Conservation (phyloP, 371 early-diverging fungal species). For the Blakeslea trispora region DNA sequence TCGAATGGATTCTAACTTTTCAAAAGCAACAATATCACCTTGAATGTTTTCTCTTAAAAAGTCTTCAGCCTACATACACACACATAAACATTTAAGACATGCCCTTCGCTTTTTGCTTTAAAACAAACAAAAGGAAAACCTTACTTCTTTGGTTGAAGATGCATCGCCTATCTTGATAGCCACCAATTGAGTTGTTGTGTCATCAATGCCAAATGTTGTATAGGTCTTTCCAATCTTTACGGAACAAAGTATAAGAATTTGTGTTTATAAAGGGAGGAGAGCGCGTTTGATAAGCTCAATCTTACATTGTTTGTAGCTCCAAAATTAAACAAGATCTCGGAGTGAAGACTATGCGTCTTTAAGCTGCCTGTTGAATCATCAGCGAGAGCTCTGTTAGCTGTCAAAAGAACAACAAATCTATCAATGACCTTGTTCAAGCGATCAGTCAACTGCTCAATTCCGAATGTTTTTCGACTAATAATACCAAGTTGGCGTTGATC, state of each 20-base stretch:
- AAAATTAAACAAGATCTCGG: constrained; percentile 62
- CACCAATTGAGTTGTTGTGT: constrained; percentile 45
- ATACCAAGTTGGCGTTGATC: constrained; percentile 54
- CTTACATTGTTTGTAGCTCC: constrained; percentile 48
- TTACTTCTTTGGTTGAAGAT: constrained; percentile 39
- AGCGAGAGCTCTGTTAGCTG: constrained; percentile 54
- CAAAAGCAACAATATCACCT: constrained; percentile 42
- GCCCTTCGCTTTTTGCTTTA: neutral
- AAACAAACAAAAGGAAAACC: no score
- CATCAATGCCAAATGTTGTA: constrained; percentile 54
- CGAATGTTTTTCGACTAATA: neutral
- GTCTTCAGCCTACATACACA: constrained; percentile 28
- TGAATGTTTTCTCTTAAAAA: constrained; percentile 38
- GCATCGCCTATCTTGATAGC: constrained; percentile 53
- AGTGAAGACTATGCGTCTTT: constrained; percentile 56
- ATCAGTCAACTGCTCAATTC: neutral
- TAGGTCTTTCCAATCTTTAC: constrained; percentile 54
- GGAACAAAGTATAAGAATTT: neutral
- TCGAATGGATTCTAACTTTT: constrained; percentile 20
- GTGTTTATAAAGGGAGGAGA: no score
- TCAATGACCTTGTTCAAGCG: constrained; percentile 46
- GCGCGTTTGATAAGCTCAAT: neutral
- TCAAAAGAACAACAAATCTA: constrained; percentile 48
- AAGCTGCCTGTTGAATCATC: constrained; percentile 48
- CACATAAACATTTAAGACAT: neutral